Percentiles rank a stretch among this genome's conserved stretches.
These are phyloP conservation scores for Zygoascus sp. DNA, from an alignment of 1,139 yeast genomes.

Conservation along the genomic window DNA sequence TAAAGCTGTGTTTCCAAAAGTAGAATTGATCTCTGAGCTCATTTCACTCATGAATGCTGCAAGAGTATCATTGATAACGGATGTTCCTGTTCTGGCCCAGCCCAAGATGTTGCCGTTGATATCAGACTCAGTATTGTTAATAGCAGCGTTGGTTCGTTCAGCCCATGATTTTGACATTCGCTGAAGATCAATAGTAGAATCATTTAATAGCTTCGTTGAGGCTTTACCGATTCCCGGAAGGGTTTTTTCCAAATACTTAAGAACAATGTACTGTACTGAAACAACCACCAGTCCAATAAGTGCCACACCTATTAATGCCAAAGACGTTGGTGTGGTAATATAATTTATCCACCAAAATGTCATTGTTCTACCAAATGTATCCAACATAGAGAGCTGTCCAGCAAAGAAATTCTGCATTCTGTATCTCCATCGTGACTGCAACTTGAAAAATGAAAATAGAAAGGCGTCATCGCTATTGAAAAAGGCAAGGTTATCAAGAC, in stretches of 20 bases:
- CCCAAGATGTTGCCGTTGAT: slow-evolving; percentile 67
- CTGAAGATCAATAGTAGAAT: slow-evolving; percentile 21
- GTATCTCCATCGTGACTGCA: slow-evolving; percentile 13
- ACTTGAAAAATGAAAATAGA: slow-evolving; percentile 17
- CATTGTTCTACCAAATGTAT: slow-evolving; percentile 13
- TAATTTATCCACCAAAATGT: slow-evolving; percentile 36
- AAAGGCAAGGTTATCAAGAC: background rate
- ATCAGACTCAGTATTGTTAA: slow-evolving; percentile 41
- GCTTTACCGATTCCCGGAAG: slow-evolving; percentile 20
- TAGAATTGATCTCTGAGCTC: slow-evolving; percentile 50
- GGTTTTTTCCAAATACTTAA: slow-evolving; percentile 29
- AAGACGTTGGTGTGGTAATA: slow-evolving; percentile 30
- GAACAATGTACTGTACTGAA: slow-evolving; percentile 40
- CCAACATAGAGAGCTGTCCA: slow-evolving; percentile 9
- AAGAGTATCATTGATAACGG: slow-evolving; percentile 52
- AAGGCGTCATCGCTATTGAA: slow-evolving; percentile 11
- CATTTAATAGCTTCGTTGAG: slow-evolving; percentile 17
- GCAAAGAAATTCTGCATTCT: slow-evolving; percentile 16
- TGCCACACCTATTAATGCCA: slow-evolving; percentile 39
- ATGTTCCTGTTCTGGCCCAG: slow-evolving; percentile 55
- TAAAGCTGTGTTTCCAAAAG: slow-evolving; percentile 67
- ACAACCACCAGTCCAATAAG: slow-evolving; percentile 42
- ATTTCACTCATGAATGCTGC: slow-evolving; percentile 46
- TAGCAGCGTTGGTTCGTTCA: slow-evolving; percentile 45
- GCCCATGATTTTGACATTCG: slow-evolving; percentile 43